Base-by-base conservation (phyloP, 2,329 filamentous ascomycete genomes). In the Neurospora sp. region DNA sequence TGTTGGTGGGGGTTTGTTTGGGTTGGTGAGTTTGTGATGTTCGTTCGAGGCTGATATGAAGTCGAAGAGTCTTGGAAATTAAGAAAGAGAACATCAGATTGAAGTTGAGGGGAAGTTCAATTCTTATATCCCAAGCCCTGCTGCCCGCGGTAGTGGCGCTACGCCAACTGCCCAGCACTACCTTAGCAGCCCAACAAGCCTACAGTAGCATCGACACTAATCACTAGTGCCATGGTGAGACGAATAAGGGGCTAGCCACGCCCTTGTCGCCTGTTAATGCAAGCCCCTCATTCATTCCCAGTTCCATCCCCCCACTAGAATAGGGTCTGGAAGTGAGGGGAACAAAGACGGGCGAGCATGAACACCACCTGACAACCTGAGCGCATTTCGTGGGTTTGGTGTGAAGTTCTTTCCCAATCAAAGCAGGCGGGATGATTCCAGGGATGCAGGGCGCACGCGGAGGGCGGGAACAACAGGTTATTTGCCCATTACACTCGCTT, bases 1-100 rank as follows among this genome's bases (percentile, higher is more conserved):
- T 39, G 69, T 70, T 70, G 52, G 10, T 62, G 46, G 62, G 66
- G 38, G 13, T 7, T 66, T 66, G 28, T 68, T 46, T 67, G 66
- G 38, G 68, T 68, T 43, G 43, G 33, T 42, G 67, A 13, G 23
- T 70, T 70, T 7, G 19, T 3, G 11, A 33, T 17, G 23, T 33
- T 9, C 3, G 23, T 33, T 58, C 52, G 17, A 33, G 28, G 52
- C 2, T 58, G 23, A 58, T 33, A 17, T 33, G 23, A 58, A 36
- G 8, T 33, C 23, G 8, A 15, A 62, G 52, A 62, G 28, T 62
- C 23, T 62, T 62, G 33, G 10, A 23, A 33, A 33, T 3, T 1
- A 58, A 58, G 13, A 62, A 62, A 17, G 52, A 33, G 10, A 17
- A 33, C 19, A 58, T 17, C 13, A 58, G 23, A 17, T 33, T 62